Evolutionary conservation across 306 rosid species (phyloP).

Genomic region (Cucumis melo): DNA sequence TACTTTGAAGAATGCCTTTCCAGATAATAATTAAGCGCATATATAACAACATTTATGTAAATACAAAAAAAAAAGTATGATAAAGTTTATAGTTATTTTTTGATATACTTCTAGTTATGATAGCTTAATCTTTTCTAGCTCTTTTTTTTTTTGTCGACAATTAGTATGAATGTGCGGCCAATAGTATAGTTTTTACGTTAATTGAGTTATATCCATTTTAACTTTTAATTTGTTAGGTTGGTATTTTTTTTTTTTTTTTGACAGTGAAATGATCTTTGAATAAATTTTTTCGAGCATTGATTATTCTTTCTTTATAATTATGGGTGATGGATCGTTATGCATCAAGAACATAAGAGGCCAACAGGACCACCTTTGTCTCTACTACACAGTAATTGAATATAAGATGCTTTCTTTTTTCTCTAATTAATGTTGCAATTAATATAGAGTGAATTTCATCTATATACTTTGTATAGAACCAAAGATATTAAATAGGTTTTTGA

Average conservation of each 20-base stretch:
- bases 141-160: no score
- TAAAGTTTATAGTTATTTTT: no score
- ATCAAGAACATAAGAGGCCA: neutral
- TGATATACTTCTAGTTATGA: no score
- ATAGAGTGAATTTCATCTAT: neutral
- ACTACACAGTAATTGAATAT: neutral
- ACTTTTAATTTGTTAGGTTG: no score
- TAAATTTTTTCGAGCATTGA: neutral
- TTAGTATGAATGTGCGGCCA: no score
- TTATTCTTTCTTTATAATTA: neutral
- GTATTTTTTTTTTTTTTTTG: neutral
- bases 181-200: no score
- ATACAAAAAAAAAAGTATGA: no score
- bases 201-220: no score
- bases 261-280: neutral
- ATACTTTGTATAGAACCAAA: neutral
- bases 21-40: no score
- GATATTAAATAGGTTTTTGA: neutral
- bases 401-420: neutral
- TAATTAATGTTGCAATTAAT: neutral
- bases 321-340: neutral
- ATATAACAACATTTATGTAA: no score
- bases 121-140: no score
- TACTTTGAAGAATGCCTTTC: no score
- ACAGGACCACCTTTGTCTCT: neutral